These are phyloP conservation scores for Purshia tridentata DNA, from an alignment of 306 rosid species.

Conservation along the genomic window DNA sequence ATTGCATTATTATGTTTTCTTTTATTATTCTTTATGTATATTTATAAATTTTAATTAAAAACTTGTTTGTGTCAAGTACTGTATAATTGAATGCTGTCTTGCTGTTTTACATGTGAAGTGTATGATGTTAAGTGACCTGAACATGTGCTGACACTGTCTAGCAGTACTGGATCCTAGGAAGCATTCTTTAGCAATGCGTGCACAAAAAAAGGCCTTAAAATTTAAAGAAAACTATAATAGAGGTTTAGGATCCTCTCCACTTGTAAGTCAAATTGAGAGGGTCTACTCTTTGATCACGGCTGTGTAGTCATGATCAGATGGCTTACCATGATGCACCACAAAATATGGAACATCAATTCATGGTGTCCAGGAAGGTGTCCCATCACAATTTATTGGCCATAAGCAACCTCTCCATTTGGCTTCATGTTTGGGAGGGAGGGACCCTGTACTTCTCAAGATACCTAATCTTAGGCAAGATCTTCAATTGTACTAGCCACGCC, in stretches of 20 bases:
- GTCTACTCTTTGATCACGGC: neutral
- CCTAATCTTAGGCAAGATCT: neutral
- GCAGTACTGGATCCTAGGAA: neutral
- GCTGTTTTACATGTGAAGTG: neutral
- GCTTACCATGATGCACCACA: neutral
- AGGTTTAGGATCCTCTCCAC: neutral
- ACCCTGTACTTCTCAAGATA: neutral
- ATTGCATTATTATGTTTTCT: neutral
- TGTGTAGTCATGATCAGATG: neutral
- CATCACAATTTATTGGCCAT: neutral
- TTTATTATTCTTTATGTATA: too few species aligned
- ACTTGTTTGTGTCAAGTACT: neutral
- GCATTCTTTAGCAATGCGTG: neutral
- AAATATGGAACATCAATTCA: neutral
- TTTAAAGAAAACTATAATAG: too few species aligned
- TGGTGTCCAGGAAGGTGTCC: neutral
- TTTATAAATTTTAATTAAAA: neutral
- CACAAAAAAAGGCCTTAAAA: neutral
- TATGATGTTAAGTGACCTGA: neutral
- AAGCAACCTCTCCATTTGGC: constrained; percentile 6
- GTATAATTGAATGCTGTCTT: neutral
- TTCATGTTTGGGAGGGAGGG: neutral
- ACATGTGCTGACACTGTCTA: neutral
- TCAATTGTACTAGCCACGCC: neutral
- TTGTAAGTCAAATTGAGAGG: neutral